phyloP scores from a whole-genome alignment of 306 rosid genomes.

The Cucurbita pepo region DNA sequence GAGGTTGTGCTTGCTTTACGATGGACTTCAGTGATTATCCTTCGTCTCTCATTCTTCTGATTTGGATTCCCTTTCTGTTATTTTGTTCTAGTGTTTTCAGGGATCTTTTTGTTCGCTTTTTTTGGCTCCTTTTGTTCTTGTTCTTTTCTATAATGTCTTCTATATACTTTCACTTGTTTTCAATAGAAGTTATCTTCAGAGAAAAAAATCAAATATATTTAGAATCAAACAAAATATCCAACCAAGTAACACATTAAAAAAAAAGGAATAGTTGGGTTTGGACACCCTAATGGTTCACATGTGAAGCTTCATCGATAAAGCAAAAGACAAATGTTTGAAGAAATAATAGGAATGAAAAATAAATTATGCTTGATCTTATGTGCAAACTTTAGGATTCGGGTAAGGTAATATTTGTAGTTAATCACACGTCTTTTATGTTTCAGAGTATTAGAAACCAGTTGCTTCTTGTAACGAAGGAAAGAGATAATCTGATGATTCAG shows the following conservation, averaged over 20 bases:
- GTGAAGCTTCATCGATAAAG: background rate
- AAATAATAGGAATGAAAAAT: background rate
- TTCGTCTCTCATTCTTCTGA: too few species aligned
- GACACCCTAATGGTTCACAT: background rate
- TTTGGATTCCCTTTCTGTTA: too few species aligned
- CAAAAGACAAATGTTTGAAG: background rate
- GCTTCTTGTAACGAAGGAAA: constrained; percentile 28
- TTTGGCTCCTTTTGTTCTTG: too few species aligned
- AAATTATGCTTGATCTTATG: background rate
- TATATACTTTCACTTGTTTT: too few species aligned
- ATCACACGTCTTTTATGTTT: background rate
- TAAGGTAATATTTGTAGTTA: background rate
- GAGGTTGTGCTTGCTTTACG: too few species aligned
- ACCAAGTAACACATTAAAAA: background rate
- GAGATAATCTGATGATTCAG: constrained; percentile 32
- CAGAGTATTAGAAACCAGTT: constrained; percentile 42
- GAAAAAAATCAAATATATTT: background rate
- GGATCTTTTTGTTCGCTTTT: too few species aligned
- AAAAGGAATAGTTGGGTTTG: background rate
- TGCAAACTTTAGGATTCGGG: background rate
- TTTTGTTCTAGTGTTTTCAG: too few species aligned
- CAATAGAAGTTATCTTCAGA: too few species aligned
- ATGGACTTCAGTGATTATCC: too few species aligned
- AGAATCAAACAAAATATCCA: background rate
- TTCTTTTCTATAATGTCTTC: too few species aligned